Evolutionary conservation across 108 stramenopile species (phyloP).

Genomic region (Pseudonitzschia pungens): DNA sequence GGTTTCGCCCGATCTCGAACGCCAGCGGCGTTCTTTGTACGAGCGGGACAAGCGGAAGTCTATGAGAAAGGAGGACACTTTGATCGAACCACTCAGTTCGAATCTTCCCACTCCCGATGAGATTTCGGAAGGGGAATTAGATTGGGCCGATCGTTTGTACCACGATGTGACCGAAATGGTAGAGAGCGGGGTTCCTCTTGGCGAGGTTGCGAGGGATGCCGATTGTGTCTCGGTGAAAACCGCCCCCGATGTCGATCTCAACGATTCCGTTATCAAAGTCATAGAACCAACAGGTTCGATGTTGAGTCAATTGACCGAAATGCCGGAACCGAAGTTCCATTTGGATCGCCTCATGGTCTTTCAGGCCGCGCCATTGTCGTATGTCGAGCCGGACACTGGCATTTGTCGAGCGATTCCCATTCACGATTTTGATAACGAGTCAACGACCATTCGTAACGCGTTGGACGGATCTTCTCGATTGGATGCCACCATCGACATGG

Average conservation of each 20-base stretch:
- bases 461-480: constrained; percentile 21
- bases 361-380: constrained; percentile 32
- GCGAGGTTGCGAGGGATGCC: constrained; percentile 8
- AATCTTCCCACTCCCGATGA: constrained; percentile 26
- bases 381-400: background rate
- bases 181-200: constrained; percentile 1
- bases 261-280: background rate
- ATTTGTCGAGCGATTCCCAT: constrained; percentile 22
- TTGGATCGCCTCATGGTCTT: constrained; percentile 36
- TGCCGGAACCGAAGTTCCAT: constrained; percentile 18
- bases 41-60: constrained; percentile 19
- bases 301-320: constrained; percentile 12
- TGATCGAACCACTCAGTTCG: constrained; percentile 28
- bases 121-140: constrained; percentile 30
- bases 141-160: constrained; percentile 39
- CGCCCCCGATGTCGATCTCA: background rate
- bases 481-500: constrained; percentile 30
- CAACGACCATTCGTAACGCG: constrained; percentile 13
- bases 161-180: constrained; percentile 16
- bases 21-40: background rate
- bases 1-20: background rate
- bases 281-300: background rate
- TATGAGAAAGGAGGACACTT: constrained; percentile 28
- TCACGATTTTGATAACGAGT: constrained; percentile 34
- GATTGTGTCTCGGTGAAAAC: constrained; percentile 1